Evolutionary conservation across 2,329 filamentous ascomycete genomes (phyloP), one percentile per base, ranked within the genome.

Genomic region (Gnomoniopsis sp.): DNA sequence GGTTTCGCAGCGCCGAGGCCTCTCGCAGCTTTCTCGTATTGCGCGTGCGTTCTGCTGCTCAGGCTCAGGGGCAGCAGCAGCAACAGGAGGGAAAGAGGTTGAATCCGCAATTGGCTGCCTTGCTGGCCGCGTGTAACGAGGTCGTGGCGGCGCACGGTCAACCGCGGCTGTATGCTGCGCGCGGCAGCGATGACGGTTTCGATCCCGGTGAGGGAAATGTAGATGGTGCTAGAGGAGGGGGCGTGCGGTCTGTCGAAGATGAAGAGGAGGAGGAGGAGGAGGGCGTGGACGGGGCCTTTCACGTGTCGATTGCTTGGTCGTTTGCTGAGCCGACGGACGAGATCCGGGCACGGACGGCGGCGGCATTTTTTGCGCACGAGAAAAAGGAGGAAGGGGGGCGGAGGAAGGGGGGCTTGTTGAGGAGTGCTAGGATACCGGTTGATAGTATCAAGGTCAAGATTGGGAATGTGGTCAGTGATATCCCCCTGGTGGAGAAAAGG

Each of bases 271-370:
- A 33, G 15, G 54, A 58, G 38, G 38, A 12, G 30, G 38, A 69
- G 65, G 36, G 62, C 50, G 64, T 70, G 10, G 65, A 66, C 4
- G 71, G 79, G 51, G 84, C 82, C 22, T 97, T 97, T 68, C 95
- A 99, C 72, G 77, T 98, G 60, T 96, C 92, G 49, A 85, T 99
- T 57, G 95, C 88, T 0, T 98, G 93, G 95, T 88, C 84, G 1
- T 79, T 93, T 62, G 72, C 77, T 11, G 70, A 76, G 46, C 86
- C 85, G 0, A 76, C 71, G 6, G 59, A 74, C 3, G 77, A 80
- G 36, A 67, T 81, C 15, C 66, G 68, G 17, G 62, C 70, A 52
- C 67, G 67, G 26, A 81, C 78, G 0, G 65, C 70, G 3, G 59
- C 63, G 3, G 62, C 72, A 3, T 75, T 72, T 48, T 75, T 72